A percentile compares a stretch with the other conserved stretches of the same genome.
phyloP scores from a whole-genome alignment of 1,284 basidiomycete species.

The Anthracocystis panici-leucophaei region DNA sequence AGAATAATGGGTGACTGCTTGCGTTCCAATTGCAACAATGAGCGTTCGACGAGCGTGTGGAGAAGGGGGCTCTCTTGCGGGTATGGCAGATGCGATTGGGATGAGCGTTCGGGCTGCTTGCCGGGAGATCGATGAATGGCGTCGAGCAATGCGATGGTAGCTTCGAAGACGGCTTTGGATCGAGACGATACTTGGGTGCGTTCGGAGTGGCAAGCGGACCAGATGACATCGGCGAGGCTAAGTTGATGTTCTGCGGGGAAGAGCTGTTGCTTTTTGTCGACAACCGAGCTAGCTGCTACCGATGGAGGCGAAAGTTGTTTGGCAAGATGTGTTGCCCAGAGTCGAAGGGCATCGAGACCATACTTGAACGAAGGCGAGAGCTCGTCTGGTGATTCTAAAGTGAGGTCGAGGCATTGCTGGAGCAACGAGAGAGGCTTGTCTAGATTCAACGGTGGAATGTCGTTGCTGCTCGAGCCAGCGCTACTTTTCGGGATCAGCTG shows the following conservation, averaged over 20 bases:
- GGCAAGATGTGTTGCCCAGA: conserved; percentile 35
- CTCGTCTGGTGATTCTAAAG: conserved; percentile 30
- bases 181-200: conserved; percentile 39
- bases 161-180: conserved; percentile 41
- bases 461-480: conserved; percentile 27
- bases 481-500: conserved; percentile 1
- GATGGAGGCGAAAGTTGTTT: conserved; percentile 13
- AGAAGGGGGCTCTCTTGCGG: conserved; percentile 31
- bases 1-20: conserved; percentile 48
- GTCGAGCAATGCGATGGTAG: conserved; percentile 25
- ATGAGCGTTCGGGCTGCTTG: not conserved
- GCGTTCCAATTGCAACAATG: conserved; percentile 40
- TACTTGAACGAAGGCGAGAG: conserved; percentile 47
- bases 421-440: conserved; percentile 33
- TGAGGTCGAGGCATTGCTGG: conserved; percentile 37
- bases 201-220: conserved; percentile 49
- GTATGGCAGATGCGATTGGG: conserved; percentile 16
- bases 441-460: conserved; percentile 9
- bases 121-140: conserved; percentile 12
- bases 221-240: conserved; percentile 40
- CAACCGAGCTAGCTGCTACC: conserved; percentile 2
- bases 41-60: conserved; percentile 30
- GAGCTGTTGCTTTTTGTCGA: conserved; percentile 15
- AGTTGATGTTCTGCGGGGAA: conserved; percentile 39
- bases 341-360: conserved; percentile 46